Evolutionary conservation across 441 rosid genomes (phyloP).

Genomic region (Raphanus hybrid): DNA sequence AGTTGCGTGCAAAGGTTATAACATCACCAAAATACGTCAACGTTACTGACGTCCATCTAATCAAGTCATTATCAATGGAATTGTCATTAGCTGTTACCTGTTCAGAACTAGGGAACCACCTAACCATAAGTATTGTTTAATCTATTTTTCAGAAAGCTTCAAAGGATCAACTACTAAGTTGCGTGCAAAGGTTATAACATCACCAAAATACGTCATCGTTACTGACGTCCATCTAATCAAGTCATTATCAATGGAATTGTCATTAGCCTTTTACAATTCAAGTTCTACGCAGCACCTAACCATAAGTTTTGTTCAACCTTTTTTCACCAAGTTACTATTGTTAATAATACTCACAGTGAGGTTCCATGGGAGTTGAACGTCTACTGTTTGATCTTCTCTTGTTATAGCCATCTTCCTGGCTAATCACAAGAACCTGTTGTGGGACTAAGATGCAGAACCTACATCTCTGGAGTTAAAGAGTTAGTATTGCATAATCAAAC

Average conservation of each 20-base stretch:
- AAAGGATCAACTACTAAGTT: neutral
- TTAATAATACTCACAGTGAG: slow-evolving; percentile 19
- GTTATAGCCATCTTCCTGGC: slow-evolving; percentile 14
- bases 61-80: neutral
- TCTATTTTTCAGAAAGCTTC: neutral
- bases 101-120: slow-evolving; percentile 18
- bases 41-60: neutral
- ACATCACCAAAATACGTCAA: neutral
- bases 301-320: neutral
- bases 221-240: neutral
- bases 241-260: slow-evolving; percentile 2
- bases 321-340: neutral
- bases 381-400: slow-evolving; percentile 16
- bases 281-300: slow-evolving; percentile 13
- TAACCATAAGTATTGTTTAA: neutral
- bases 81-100: slow-evolving; percentile 7
- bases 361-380: neutral
- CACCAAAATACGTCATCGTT: neutral
- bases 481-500: slow-evolving; percentile 8
- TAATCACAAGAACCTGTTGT: slow-evolving; percentile 19
- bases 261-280: slow-evolving; percentile 21
- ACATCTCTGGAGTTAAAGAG: slow-evolving; percentile 18
- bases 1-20: neutral
- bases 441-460: slow-evolving; percentile 19
- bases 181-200: neutral